Conservation (phyloP, 257 asterid genomes). For the Solanum neorickii region DNA sequence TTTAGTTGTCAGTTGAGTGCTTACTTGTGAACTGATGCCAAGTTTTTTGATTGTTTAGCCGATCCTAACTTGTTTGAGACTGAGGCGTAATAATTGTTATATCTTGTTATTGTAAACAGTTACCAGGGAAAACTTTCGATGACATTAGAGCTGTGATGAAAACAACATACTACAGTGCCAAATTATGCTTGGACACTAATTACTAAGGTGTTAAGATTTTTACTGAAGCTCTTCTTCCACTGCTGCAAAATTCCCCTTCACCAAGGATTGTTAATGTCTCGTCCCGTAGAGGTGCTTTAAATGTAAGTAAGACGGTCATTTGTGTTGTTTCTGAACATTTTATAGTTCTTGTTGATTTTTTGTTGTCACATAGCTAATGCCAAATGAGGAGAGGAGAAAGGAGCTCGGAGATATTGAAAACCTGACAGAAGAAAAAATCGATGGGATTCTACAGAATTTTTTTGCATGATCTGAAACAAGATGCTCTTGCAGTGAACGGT, state of each 20-base stretch:
- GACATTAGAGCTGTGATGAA: no score
- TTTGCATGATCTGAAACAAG: constrained; percentile 33
- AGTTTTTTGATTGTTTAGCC: no score
- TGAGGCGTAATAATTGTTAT: neutral
- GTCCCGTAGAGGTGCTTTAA: constrained; percentile 46
- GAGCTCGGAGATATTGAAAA: constrained; percentile 49
- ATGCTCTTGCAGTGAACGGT: constrained; percentile 46
- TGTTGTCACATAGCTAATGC: constrained; percentile 41
- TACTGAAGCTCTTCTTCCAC: constrained; percentile 17
- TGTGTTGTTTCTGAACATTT: neutral
- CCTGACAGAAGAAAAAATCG: constrained; percentile 49
- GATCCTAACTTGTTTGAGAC: no score
- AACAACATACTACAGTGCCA: no score
- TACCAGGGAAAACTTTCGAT: no score
- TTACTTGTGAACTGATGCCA: neutral
- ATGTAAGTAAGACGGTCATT: constrained; percentile 18
- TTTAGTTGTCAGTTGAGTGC: neutral
- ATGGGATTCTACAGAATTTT: constrained; percentile 34
- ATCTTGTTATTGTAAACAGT: constrained; percentile 25
- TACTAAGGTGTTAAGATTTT: constrained; percentile 54
- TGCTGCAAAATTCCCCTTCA: constrained; percentile 37
- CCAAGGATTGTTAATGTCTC: constrained; percentile 50
- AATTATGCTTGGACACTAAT: neutral
- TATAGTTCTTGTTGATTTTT: neutral
- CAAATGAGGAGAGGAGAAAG: constrained; percentile 39